Evolutionary conservation across 1,139 yeast species (phyloP).

Genomic region (Suhomyces kunorum): DNA sequence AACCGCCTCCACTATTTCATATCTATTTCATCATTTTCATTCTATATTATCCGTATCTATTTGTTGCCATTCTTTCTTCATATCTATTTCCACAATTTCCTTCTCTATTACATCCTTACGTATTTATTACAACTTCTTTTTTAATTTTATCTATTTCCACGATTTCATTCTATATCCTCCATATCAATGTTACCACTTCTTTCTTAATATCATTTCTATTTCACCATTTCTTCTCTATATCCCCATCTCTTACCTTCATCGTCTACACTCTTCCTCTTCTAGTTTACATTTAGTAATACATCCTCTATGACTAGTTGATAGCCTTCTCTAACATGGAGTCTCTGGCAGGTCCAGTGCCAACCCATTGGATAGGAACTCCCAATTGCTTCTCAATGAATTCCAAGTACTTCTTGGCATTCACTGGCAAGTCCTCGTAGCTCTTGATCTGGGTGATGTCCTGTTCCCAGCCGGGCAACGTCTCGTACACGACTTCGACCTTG

Average conservation of each 20-base stretch:
- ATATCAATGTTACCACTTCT: background rate
- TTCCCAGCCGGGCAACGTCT: constrained; percentile 94
- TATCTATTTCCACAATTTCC: no score
- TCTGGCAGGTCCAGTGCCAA: constrained; percentile 98
- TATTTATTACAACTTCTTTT: no score
- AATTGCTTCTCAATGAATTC: constrained; percentile 81
- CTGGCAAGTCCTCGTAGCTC: constrained; percentile 77
- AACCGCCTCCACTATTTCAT: no score
- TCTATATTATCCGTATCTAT: no score
- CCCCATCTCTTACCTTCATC: background rate
- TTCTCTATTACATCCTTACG: no score
- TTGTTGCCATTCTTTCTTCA: no score
- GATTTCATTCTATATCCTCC: no score
- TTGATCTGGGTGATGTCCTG: constrained; percentile 73
- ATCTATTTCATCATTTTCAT: no score
- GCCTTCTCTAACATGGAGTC: constrained; percentile 68
- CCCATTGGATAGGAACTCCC: constrained; percentile 89
- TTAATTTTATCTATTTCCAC: no score
- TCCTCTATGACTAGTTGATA: constrained; percentile 8
- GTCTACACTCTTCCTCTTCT: constrained; percentile 3
- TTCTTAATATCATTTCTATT: no score
- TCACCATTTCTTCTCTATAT: background rate
- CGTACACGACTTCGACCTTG: constrained; percentile 88
- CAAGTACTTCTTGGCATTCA: constrained; percentile 81
- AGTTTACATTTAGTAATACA: constrained; percentile 5